phyloP scores from a whole-genome alignment of 2,329 filamentous ascomycete species.

The Sporothrix brasiliensis region DNA sequence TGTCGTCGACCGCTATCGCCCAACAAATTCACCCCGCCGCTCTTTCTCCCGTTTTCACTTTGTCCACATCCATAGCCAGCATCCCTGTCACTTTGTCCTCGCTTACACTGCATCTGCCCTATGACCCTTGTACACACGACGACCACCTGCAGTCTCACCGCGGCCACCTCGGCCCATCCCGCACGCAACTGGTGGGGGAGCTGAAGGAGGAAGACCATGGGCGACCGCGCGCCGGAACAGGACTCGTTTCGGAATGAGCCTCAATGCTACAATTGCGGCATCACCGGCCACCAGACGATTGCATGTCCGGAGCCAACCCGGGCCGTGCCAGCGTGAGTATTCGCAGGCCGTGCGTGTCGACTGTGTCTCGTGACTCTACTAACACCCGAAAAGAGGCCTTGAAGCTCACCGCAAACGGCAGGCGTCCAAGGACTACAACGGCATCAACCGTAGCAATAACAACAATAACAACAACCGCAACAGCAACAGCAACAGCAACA shows the following conservation, averaged over 20 bases:
- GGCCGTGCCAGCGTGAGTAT: constrained; percentile 55
- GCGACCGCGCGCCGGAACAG: constrained; percentile 40
- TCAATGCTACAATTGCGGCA: constrained; percentile 59
- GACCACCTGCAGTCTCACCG: neutral
- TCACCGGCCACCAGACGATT: constrained; percentile 55
- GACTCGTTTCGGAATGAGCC: constrained; percentile 41
- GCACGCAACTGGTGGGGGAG: constrained; percentile 11
- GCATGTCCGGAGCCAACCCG: constrained; percentile 57
- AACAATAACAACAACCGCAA: neutral
- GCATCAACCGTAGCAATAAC: neutral
- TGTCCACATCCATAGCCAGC: neutral
- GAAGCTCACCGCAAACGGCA: constrained; percentile 38
- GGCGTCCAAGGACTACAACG: constrained; percentile 28
- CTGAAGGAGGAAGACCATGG: constrained; percentile 33
- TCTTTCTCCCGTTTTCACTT: neutral
- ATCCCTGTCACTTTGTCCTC: neutral
- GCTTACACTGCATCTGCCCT: neutral
- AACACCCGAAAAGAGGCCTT: constrained; percentile 35
- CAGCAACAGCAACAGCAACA: neutral
- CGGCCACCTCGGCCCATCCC: neutral
- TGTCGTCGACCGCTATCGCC: neutral
- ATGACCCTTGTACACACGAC: constrained; percentile 6
- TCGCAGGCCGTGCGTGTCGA: too few relatives aligned
- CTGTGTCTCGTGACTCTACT: neutral
- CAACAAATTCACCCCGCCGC: neutral